Evolutionary conservation across 352 stramenopile genomes (phyloP), one percentile per base, ranked within the genome.

Genomic region (Pythium brachiatum): DNA sequence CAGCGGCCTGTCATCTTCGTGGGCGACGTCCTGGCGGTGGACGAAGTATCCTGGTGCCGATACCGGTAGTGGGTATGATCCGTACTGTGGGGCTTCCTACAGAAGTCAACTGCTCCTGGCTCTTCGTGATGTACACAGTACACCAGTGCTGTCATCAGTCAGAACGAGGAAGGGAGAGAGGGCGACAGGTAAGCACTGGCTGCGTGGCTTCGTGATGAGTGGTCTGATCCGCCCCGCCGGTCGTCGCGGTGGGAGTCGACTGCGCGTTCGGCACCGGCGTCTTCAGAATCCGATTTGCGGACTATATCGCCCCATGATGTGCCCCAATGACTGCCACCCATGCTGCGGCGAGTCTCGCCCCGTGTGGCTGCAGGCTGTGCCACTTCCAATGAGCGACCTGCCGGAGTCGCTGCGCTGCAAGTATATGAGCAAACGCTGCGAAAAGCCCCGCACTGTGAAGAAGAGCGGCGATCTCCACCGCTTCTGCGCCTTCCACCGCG

Each of bases 401-500:
- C 41, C 41, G 23, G 41, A 48, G 12, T 20, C 16, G 41, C 20
- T 48, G 57, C 66, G 69, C 31, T 91, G 82, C 46, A 71, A 69
- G 21, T 92, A 92, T 60, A 72, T 75, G 11, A 88, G 77, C 66
- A 88, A 86, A 53, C 71, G 75, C 21, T 92, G 82, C 70, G 74
- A 75, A 52, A 86, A 81, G 62, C 52, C 70, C 38, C 82, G 82
- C 6, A 79, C 71, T 8, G 61, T 86, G 12, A 92, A 92, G 60
- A 73, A 83, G 53, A 83, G 86, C 53, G 82, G 82, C 1, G 76
- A 82, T 34, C 56, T 88, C 41, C 82, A 92, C 68, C 86, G 81
- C 31, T 74, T 92, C 43, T 92, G 82, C 58, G 78, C 86, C 27
- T 74, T 78, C 25, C 82, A 92, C 55, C 80, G 82, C n/a, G 73